Conservation (phyloP, 2,329 filamentous ascomycete genomes). For the Rutstroemia sp. region DNA sequence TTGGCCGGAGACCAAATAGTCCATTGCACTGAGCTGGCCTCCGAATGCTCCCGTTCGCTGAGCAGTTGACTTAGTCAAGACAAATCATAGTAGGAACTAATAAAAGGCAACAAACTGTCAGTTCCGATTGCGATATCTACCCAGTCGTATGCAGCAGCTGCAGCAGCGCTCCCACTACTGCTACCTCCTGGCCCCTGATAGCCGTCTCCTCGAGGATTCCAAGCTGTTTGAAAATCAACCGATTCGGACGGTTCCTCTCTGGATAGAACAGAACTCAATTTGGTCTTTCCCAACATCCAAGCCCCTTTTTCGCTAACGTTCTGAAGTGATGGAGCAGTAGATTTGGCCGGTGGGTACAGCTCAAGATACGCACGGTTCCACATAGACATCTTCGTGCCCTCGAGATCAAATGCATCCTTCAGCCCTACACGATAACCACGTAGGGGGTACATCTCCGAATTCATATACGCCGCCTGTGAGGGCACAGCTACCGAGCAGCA, state of each 20-base stretch:
- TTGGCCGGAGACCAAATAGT: not conserved
- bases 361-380: conserved; percentile 4
- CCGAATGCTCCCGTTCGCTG: not conserved
- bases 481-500: not conserved
- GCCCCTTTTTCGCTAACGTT: not conserved
- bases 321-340: not conserved
- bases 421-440: not conserved
- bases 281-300: not conserved
- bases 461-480: not conserved
- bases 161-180: conserved; percentile 6
- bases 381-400: not conserved
- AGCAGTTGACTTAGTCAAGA: not conserved
- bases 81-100: not conserved
- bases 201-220: conserved; percentile 6
- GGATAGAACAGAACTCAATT: not conserved
- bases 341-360: not conserved
- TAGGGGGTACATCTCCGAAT: not conserved
- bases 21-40: not conserved
- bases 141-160: conserved; percentile 1
- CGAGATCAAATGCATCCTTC: not conserved
- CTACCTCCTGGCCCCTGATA: not conserved
- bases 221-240: conserved; percentile 5
- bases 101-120: not conserved
- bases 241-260: not conserved
- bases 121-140: conserved; percentile 3